Evolutionary conservation across 441 rosid species (phyloP), one percentile per base, ranked within the genome.

Genomic region (Erodium texanum): DNA sequence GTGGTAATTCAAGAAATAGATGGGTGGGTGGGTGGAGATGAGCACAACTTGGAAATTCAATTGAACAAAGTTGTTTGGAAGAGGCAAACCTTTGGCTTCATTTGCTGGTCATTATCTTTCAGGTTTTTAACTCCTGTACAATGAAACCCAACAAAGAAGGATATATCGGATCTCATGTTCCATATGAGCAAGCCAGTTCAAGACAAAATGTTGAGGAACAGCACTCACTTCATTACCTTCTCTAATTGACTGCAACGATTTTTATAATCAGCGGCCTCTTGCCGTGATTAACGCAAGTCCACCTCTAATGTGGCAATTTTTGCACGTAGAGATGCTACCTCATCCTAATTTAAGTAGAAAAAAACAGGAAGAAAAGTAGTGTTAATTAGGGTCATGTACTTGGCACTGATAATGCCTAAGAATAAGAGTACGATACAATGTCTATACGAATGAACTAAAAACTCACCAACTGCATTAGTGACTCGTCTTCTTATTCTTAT

Each of bases 71-170:
- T 9, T 63, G 65, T 64, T 66, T 24, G 9, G 8, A 24, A 32
- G 65, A 71, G 62, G 23, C 73, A 15, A 63, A 89, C 99, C 98
- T 92, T 94, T 77, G 96, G 96, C 86, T 87, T 88, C 84, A 84
- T 86, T 82, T 89, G 88, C 74, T 85, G 94, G 64, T 92, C 97
- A 77, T 71, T 67, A 77, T 88, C 93, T 84, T 90, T 92, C 65
- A 88, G 72, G 48, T 87, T 80, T 88, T 94, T 76, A 94, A 56
- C 79, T 94, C 99, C 99, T 94, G 83, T 68, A 66, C 62, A 76
- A 27, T 52, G 69, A 45, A 66, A 62, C 7, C 68, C 27, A 56
- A 65, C 22, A n/a, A 66, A 27, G 7, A 3, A 18, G 69, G 64
- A 68, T 38, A 20, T 34, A 24, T 54, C 54, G 64, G 50, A 75